Percentiles rank a stretch among this genome's conserved stretches.
phyloP scores from a whole-genome alignment of 352 stramenopile species.

The Globisporangium abappressorium region DNA sequence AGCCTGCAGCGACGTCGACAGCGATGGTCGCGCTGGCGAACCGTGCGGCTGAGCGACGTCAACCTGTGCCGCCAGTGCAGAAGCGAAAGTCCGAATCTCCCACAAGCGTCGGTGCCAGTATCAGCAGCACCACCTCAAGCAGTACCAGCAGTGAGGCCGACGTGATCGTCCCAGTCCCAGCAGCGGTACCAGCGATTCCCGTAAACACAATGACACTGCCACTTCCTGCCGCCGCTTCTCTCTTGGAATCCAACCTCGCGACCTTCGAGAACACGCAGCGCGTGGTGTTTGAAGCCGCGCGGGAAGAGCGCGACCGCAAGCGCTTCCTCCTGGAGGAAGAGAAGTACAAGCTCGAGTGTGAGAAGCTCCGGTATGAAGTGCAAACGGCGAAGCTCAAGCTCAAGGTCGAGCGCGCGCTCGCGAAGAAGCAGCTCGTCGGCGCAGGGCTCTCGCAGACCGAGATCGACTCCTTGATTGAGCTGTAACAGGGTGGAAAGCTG shows the following conservation, averaged over 20 bases:
- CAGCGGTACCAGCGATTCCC: background rate
- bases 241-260: slow-evolving; percentile 13
- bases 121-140: background rate
- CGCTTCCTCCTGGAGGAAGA: slow-evolving; percentile 62
- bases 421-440: slow-evolving; percentile 51
- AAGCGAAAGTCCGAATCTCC: slow-evolving; percentile 8
- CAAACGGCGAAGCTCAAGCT: slow-evolving; percentile 50
- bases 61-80: background rate
- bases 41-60: slow-evolving; percentile 5
- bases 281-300: slow-evolving; percentile 44
- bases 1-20: background rate
- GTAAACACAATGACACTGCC: background rate
- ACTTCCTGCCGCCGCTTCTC: slow-evolving; percentile 10
- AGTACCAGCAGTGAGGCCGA: background rate
- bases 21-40: background rate
- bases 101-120: background rate
- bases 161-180: background rate
- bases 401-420: slow-evolving; percentile 46
- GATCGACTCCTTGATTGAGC: slow-evolving; percentile 28
- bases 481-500: background rate
- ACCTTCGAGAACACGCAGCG: slow-evolving; percentile 50
- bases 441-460: slow-evolving; percentile 38
- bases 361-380: slow-evolving; percentile 61
- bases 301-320: slow-evolving; percentile 63
- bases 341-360: slow-evolving; percentile 54